Conservation (phyloP, 2,329 filamentous ascomycete species). For the Achaetomium macrosporum region DNA sequence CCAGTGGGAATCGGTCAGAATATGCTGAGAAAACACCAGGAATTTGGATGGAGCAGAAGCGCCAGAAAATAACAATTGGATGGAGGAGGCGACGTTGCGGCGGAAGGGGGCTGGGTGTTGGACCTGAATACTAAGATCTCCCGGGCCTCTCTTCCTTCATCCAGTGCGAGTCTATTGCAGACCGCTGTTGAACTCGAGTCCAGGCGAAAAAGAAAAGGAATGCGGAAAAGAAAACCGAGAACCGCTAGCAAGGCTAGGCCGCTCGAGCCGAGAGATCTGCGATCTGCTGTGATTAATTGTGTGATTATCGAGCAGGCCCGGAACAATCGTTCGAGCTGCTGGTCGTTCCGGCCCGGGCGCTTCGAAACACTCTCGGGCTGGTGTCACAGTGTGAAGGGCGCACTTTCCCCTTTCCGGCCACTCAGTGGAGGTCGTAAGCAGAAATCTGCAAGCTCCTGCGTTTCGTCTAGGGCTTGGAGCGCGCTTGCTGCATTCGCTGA, state of each 20-base stretch:
- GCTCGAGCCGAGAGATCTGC: slow-evolving; percentile 9
- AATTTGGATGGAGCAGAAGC: slow-evolving; percentile 14
- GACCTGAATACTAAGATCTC: background rate
- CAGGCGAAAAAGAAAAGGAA: background rate
- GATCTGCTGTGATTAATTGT: slow-evolving; percentile 10
- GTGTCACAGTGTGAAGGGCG: slow-evolving; percentile 17
- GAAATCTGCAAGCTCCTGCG: background rate
- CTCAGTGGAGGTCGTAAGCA: slow-evolving; percentile 1
- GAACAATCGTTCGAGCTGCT: slow-evolving; percentile 11
- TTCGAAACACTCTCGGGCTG: slow-evolving; percentile 11
- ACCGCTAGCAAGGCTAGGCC: background rate
- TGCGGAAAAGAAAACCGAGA: background rate
- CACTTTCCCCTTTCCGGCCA: slow-evolving; percentile 24
- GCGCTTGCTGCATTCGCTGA: slow-evolving; percentile 4
- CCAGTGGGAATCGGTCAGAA: slow-evolving; percentile 3
- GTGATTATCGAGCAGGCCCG: slow-evolving; percentile 8
- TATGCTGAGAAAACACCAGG: slow-evolving; percentile 7
- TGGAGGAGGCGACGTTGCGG: slow-evolving; percentile 17
- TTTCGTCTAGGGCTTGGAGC: background rate
- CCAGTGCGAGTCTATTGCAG: background rate
- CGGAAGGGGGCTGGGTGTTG: slow-evolving; percentile 10
- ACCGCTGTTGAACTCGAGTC: background rate
- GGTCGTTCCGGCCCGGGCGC: slow-evolving; percentile 13
- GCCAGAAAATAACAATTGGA: background rate
- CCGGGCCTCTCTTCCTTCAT: background rate